Percentiles rank a stretch among this genome's conserved stretches.
phyloP scores from a whole-genome alignment of 2,329 filamentous ascomycete genomes.

The Ambrosiella cleistominuta region DNA sequence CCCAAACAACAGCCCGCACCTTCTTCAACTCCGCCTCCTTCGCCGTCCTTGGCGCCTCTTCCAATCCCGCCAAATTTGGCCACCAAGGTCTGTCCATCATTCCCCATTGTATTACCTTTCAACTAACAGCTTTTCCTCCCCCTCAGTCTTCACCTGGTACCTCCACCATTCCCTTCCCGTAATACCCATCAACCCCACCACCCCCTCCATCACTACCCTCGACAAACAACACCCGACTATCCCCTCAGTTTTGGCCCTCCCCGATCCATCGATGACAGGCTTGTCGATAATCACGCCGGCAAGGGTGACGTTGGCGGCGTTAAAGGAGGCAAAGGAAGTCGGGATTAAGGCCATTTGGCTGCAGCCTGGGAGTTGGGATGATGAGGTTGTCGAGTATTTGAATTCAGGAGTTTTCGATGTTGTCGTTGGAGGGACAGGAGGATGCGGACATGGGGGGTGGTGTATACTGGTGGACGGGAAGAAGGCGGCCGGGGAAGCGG shows the following conservation, averaged over 20 bases:
- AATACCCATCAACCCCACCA: constrained; percentile 66
- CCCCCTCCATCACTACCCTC: constrained; percentile 43
- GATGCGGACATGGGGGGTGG: constrained; percentile 57
- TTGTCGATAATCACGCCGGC: constrained; percentile 83
- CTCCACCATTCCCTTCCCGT: constrained; percentile 55
- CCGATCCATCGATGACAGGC: constrained; percentile 50
- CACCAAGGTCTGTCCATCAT: constrained; percentile 50
- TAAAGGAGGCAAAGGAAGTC: constrained; percentile 59
- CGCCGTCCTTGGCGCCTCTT: constrained; percentile 79
- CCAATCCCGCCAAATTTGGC: constrained; percentile 70
- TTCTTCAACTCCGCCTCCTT: constrained; percentile 72
- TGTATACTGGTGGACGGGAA: constrained; percentile 79
- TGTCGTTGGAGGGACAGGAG: constrained; percentile 49
- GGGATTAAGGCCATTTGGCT: constrained; percentile 68
- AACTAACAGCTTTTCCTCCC: neutral
- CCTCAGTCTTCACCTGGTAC: constrained; percentile 78
- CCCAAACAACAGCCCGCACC: constrained; percentile 52
- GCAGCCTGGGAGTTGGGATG: constrained; percentile 78
- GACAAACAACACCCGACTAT: constrained; percentile 39
- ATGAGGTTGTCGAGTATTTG: constrained; percentile 54
- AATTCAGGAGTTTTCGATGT: constrained; percentile 45
- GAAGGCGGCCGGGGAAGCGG: constrained; percentile 34
- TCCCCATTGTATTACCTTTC: neutral
- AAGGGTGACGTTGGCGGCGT: constrained; percentile 50
- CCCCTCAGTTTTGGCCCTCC: constrained; percentile 45